These are phyloP conservation scores for Torrubiella hemipterigena DNA, from an alignment of 2,329 filamentous ascomycete genomes.

Conservation along the genomic window DNA sequence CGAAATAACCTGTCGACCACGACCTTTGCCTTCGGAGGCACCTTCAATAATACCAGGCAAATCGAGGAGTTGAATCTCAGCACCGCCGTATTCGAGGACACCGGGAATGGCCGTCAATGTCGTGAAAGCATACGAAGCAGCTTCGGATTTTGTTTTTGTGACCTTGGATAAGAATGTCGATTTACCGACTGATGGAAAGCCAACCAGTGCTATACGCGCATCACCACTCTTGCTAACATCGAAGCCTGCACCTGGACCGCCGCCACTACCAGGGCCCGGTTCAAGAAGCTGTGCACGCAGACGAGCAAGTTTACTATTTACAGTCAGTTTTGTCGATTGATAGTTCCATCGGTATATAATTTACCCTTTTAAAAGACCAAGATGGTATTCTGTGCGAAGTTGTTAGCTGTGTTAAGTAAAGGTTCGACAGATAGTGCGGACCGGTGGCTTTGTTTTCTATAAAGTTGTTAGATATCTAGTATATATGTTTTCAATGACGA, in stretches of 20 bases:
- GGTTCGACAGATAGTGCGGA: too few species aligned
- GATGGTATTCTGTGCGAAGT: conserved; percentile 69
- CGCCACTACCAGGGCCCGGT: conserved; percentile 67
- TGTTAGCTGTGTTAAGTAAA: background rate
- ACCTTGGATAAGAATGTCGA: conserved; percentile 98
- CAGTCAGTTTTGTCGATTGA: conserved; percentile 2
- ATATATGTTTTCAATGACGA: too few species aligned
- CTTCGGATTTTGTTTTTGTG: conserved; percentile 93
- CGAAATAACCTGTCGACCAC: conserved; percentile 92
- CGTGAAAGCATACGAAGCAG: conserved; percentile 94
- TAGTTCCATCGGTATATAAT: conserved; percentile 12
- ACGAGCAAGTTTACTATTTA: conserved; percentile 77
- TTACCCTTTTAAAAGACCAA: conserved; percentile 94
- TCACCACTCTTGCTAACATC: conserved; percentile 94
- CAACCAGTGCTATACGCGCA: conserved; percentile 90
- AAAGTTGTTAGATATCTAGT: too few species aligned
- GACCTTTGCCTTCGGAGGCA: conserved; percentile 86
- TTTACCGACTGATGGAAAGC: conserved; percentile 98
- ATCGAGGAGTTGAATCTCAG: conserved; percentile 96
- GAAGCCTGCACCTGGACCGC: conserved; percentile 72
- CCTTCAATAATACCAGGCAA: conserved; percentile 97
- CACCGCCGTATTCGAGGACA: conserved; percentile 93
- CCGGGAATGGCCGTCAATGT: conserved; percentile 95
- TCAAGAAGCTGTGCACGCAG: conserved; percentile 90
- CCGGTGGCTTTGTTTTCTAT: conserved; percentile 97